Percentiles rank a stretch among this genome's conserved stretches.
These are phyloP conservation scores for Cubamyces lactineus DNA, from an alignment of 768 basidiomycete genomes.

Conservation along the genomic window DNA sequence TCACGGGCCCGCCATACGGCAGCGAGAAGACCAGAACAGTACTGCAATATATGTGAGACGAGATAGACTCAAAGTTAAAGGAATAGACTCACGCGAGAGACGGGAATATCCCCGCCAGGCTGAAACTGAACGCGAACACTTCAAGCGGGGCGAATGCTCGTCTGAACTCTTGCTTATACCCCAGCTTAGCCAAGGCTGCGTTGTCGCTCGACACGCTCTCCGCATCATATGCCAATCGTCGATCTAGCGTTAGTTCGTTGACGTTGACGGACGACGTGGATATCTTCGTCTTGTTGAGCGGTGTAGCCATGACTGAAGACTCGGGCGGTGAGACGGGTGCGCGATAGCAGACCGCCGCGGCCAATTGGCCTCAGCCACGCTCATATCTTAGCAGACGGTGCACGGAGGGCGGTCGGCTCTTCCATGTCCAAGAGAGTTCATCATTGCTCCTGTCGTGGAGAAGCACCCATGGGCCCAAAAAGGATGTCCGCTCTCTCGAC, in stretches of 20 bases:
- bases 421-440: no score
- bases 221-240: no score
- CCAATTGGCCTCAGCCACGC: no score
- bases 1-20: constrained; percentile 67
- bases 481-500: no score
- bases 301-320: no score
- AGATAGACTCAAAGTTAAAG: not conserved
- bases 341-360: no score
- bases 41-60: constrained; percentile 26
- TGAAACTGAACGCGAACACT: constrained; percentile 37
- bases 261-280: not conserved
- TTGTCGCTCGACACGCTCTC: constrained; percentile 34
- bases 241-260: not conserved
- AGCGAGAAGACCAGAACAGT: constrained; percentile 54
- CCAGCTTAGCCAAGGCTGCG: constrained; percentile 42
- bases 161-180: constrained; percentile 59
- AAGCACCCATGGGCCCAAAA: no score
- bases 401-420: no score
- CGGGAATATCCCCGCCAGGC: constrained; percentile 36
- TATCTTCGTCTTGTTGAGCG: no score
- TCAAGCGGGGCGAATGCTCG: constrained; percentile 55
- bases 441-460: no score
- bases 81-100: constrained; percentile 20
- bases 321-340: no score
- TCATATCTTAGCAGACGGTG: no score